These are phyloP conservation scores for Coccomyxa sp. DNA, from an alignment of 139 green algal genomes.

Conservation along the genomic window DNA sequence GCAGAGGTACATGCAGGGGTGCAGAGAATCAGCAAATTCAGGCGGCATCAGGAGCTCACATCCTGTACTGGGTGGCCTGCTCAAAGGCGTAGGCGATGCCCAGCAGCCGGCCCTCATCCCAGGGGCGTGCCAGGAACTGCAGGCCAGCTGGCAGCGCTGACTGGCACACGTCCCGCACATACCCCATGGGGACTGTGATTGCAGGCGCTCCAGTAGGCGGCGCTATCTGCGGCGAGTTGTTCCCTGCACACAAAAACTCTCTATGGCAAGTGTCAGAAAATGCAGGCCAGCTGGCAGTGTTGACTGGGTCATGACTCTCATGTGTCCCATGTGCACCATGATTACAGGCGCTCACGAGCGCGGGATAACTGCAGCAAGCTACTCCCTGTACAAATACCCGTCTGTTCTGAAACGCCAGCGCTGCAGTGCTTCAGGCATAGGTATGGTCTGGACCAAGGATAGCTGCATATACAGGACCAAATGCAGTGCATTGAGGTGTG, in stretches of 20 bases:
- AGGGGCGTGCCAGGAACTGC: slow-evolving; percentile 9
- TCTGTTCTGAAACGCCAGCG: too few relatives aligned
- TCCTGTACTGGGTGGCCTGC: slow-evolving; percentile 4
- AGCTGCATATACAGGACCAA: too few relatives aligned
- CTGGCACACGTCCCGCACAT: not conserved
- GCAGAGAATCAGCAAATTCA: not conserved
- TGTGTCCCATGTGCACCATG: slow-evolving; percentile 7
- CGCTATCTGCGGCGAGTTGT: slow-evolving; percentile 6
- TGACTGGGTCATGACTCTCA: not conserved
- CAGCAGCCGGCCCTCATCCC: not conserved
- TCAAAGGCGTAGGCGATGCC: slow-evolving; percentile 2
- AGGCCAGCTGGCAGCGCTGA: not conserved
- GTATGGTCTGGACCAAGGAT: too few relatives aligned
- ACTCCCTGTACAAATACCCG: slow-evolving; percentile 4
- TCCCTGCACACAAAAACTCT: too few relatives aligned
- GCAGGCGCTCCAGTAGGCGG: slow-evolving; percentile 3
- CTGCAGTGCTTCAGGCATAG: too few relatives aligned
- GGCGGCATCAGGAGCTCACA: too few relatives aligned
- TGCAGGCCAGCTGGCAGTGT: not conserved
- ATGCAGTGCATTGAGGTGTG: too few relatives aligned
- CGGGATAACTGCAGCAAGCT: slow-evolving; percentile 2
- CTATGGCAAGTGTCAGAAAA: not conserved
- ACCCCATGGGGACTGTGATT: slow-evolving; percentile 10
- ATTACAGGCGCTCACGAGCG: slow-evolving; percentile 1
- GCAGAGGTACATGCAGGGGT: too few relatives aligned